phyloP scores from a whole-genome alignment of 331 rosid species.

The Stylosanthes scabra region DNA sequence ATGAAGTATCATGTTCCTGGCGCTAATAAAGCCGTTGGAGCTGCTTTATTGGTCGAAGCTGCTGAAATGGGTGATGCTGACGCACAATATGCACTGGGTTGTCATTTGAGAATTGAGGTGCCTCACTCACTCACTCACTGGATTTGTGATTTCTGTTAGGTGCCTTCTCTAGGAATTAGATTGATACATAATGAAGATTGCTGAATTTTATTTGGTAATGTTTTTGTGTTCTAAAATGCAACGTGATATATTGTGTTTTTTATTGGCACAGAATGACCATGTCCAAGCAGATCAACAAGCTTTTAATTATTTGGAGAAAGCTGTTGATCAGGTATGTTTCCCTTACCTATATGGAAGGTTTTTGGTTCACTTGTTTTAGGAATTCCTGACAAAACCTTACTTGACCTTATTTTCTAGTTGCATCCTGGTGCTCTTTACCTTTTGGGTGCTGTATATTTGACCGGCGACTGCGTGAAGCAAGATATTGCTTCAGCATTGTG shows the following conservation, averaged over 20 bases:
- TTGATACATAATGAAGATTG: not conserved
- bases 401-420: constrained; percentile 57
- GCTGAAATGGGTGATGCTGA: constrained; percentile 92
- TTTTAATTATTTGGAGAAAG: constrained; percentile 90
- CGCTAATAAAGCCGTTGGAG: constrained; percentile 83
- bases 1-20: constrained; percentile 95
- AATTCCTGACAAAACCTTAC: constrained; percentile 46
- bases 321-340: constrained; percentile 81
- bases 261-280: constrained; percentile 65
- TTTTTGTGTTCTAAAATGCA: not conserved
- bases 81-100: constrained; percentile 89
- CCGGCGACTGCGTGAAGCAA: constrained; percentile 86
- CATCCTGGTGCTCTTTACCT: constrained; percentile 98
- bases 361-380: constrained; percentile 23
- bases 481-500: constrained; percentile 81
- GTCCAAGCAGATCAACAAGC: constrained; percentile 92
- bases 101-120: constrained; percentile 87
- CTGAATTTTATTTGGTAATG: not conserved
- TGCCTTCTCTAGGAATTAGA: too few relatives aligned
- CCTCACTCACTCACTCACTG: constrained; percentile 2
- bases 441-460: constrained; percentile 85
- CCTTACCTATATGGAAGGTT: constrained; percentile 19
- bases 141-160: too few relatives aligned
- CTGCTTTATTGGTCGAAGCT: constrained; percentile 88
- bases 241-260: not conserved